Percentiles rank a stretch among this genome's conserved stretches.
These are phyloP conservation scores for Gossypium arboreum DNA, from an alignment of 345 rosid genomes.

Conservation along the genomic window DNA sequence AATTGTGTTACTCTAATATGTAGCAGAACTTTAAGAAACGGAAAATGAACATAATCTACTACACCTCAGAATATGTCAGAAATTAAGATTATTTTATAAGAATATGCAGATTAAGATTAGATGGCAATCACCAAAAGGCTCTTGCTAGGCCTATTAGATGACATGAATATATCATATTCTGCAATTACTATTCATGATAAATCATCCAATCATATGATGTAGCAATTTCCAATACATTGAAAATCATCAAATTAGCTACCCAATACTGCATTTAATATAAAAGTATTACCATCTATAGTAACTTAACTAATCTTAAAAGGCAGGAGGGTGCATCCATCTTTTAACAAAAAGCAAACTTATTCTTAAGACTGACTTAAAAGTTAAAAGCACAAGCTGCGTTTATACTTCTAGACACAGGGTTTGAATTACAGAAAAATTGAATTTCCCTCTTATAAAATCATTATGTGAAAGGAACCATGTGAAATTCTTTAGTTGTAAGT, in stretches of 20 bases:
- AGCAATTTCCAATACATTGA: neutral
- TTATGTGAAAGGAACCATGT: neutral
- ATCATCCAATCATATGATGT: neutral
- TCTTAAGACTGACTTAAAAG: neutral
- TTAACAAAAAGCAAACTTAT: neutral
- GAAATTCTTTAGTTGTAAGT: neutral
- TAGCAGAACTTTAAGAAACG: neutral
- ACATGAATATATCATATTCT: neutral
- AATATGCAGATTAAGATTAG: neutral
- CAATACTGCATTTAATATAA: neutral
- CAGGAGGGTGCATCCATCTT: neutral
- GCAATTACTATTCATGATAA: neutral
- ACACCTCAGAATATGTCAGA: neutral
- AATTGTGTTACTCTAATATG: constrained; percentile 4
- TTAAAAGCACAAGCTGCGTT: neutral
- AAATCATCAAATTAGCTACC: neutral
- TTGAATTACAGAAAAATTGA: neutral
- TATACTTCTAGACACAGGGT: neutral
- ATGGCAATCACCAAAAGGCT: neutral
- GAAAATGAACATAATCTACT: neutral
- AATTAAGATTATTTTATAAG: neutral
- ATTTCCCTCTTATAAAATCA: neutral
- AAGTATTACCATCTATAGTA: neutral
- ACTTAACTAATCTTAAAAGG: neutral
- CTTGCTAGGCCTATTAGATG: neutral